Base-by-base conservation (phyloP, 192 early-diverging fungal genomes). In the Mortierella claussenii region DNA sequence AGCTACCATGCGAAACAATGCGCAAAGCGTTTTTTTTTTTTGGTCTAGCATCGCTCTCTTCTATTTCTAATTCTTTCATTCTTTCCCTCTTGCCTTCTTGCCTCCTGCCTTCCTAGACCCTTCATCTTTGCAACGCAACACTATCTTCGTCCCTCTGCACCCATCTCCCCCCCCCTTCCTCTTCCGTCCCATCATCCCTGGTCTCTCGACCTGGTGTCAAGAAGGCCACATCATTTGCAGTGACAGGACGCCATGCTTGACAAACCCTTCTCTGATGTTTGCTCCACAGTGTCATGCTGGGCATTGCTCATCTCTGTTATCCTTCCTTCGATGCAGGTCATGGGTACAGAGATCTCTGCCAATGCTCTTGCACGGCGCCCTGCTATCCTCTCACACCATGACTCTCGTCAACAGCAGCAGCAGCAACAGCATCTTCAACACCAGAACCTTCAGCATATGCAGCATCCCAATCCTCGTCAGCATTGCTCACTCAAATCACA, bases 201-300 rank as follows among this genome's bases (percentile, higher is more conserved):
- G n/a, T n/a, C n/a, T n/a, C n/a, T n/a, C n/a, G n/a, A n/a, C n/a
- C n/a, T n/a, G n/a, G n/a, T n/a, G n/a, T n/a, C n/a, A n/a, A n/a
- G n/a, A n/a, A n/a, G n/a, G n/a, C n/a, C n/a, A n/a, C n/a, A 30
- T 15, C 23, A 33, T 34, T n/a, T 10, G 20, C 28, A 27, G 9
- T 51, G 13, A 11, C 28, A 27, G 17, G 30, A 33, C n/a, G 11
- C 13, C 33, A 67, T 68, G 65, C 55, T 68, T 3, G 65, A 76
- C 34, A 51, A 49, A 30, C 73, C 73, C 3, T 60, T 71, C 46
- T 63, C 69, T 26, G 69, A 71, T 24, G 47, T 71, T 11, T 63
- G 60, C 60, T 66, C 58, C 9, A 76, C 73, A 33, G 73, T 76
- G 18, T 76, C 73, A 15, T 76, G 55, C 37, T 76, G 65, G 58